Evolutionary conservation across 2,329 filamentous ascomycete genomes (phyloP).

Genomic region (Phialophora macrospora): DNA sequence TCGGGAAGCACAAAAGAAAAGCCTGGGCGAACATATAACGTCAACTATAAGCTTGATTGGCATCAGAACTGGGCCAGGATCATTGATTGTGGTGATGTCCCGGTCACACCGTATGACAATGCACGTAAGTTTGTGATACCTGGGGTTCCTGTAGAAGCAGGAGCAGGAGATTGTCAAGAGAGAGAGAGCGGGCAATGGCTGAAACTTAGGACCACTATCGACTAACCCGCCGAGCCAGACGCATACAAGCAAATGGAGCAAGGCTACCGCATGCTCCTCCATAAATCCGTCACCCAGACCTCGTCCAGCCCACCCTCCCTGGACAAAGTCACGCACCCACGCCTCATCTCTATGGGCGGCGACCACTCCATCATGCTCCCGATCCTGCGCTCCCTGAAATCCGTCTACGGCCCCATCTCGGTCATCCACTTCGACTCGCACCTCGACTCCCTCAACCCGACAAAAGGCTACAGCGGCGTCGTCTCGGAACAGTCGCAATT

Average conservation of each 20-base stretch:
- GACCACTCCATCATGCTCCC: slow-evolving; percentile 27
- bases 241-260: background rate
- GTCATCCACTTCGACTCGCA: slow-evolving; percentile 29
- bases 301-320: slow-evolving; percentile 10
- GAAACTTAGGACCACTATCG: slow-evolving; percentile 6
- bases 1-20: slow-evolving; percentile 13
- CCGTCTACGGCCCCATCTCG: slow-evolving; percentile 22
- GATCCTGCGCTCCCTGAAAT: slow-evolving; percentile 22
- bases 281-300: background rate
- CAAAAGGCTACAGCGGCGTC: slow-evolving; percentile 25
- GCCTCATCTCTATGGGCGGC: slow-evolving; percentile 23
- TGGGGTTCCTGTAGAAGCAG: slow-evolving; percentile 24
- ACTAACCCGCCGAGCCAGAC: background rate
- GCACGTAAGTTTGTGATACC: slow-evolving; percentile 18
- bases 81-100: slow-evolving; percentile 28
- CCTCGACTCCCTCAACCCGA: slow-evolving; percentile 25
- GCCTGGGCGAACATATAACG: slow-evolving; percentile 9
- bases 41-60: slow-evolving; percentile 22
- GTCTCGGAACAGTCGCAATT: slow-evolving; percentile 23
- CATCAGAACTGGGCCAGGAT: slow-evolving; percentile 20
- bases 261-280: no score
- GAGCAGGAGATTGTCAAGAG: slow-evolving; percentile 9
- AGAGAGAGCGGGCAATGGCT: slow-evolving; percentile 6
- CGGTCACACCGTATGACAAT: slow-evolving; percentile 27
- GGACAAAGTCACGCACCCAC: slow-evolving; percentile 11